Conservation (phyloP, 106 monocot species). For the Phalaenopsis aphrodite region DNA sequence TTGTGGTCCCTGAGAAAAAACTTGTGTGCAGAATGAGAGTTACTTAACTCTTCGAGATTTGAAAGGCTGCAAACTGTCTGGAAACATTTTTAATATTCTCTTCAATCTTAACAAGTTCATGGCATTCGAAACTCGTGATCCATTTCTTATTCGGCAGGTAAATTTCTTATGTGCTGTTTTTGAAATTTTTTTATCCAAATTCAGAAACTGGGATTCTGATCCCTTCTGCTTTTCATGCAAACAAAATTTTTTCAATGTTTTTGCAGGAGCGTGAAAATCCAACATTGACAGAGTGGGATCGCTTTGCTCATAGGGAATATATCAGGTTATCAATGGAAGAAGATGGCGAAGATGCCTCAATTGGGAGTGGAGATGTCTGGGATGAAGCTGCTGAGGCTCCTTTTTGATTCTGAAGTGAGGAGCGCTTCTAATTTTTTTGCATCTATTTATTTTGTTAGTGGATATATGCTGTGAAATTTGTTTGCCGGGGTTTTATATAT, state of each 20-base stretch:
- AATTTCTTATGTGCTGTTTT: neutral
- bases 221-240: too few species aligned
- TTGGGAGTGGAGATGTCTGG: constrained; percentile 95
- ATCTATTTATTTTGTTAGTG: too few species aligned
- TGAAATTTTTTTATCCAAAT: neutral
- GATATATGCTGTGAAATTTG: too few species aligned
- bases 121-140: constrained; percentile 95
- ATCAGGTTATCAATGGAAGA: constrained; percentile 96
- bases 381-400: constrained; percentile 92
- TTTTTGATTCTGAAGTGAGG: constrained; percentile 27
- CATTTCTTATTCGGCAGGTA: constrained; percentile 94
- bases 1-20: too few species aligned
- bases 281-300: constrained; percentile 92
- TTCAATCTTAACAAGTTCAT: constrained; percentile 98
- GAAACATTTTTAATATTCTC: constrained; percentile 91
- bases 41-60: constrained; percentile 67
- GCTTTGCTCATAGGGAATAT: constrained; percentile 93
- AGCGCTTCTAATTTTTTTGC: too few species aligned
- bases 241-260: neutral
- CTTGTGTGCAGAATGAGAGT: constrained; percentile 51
- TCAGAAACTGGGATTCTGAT: too few species aligned
- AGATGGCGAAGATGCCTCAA: constrained; percentile 99
- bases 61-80: constrained; percentile 78
- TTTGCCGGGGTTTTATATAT: too few species aligned
- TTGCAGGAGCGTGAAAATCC: constrained; percentile 90